These are phyloP conservation scores for Boechera divaricarpa DNA, from an alignment of 345 rosid species.

Conservation along the genomic window DNA sequence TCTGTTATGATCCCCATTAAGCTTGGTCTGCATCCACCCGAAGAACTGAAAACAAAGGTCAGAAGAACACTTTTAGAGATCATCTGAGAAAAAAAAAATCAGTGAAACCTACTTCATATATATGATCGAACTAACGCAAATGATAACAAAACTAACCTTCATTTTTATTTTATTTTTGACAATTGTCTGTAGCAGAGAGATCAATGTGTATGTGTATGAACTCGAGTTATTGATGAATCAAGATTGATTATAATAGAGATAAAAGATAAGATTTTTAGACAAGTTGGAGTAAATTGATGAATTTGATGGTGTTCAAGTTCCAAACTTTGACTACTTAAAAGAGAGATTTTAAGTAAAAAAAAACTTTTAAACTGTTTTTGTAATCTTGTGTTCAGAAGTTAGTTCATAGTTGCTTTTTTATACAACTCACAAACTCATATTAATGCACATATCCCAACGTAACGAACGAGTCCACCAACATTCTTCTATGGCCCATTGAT, in stretches of 20 bases:
- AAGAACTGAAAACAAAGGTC: conserved; percentile 59
- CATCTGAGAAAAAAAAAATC: background rate
- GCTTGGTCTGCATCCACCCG: conserved; percentile 86
- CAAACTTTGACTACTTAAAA: conserved; percentile 50
- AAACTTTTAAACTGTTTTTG: conserved; percentile 30
- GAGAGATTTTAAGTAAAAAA: conserved; percentile 24
- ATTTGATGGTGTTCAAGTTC: conserved; percentile 73
- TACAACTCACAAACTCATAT: conserved; percentile 39
- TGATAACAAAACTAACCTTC: conserved; percentile 41
- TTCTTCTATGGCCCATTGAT: conserved; percentile 38
- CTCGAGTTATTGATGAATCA: conserved; percentile 22
- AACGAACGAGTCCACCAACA: conserved; percentile 47
- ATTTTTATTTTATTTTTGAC: background rate
- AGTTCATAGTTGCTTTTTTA: conserved; percentile 39
- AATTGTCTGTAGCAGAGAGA: conserved; percentile 6
- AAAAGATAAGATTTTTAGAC: conserved; percentile 8
- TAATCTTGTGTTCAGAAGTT: conserved; percentile 42
- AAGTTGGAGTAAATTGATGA: conserved; percentile 52
- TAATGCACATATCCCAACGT: conserved; percentile 40
- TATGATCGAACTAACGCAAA: conserved; percentile 14
- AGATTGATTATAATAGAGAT: conserved; percentile 25
- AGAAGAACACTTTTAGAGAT: conserved; percentile 22
- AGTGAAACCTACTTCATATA: background rate
- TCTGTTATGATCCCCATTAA: conserved; percentile 51
- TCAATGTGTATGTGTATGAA: conserved; percentile 18